These are phyloP conservation scores for Wickerhamomyces chambardii DNA, from an alignment of 805 yeast species.

Conservation along the genomic window DNA sequence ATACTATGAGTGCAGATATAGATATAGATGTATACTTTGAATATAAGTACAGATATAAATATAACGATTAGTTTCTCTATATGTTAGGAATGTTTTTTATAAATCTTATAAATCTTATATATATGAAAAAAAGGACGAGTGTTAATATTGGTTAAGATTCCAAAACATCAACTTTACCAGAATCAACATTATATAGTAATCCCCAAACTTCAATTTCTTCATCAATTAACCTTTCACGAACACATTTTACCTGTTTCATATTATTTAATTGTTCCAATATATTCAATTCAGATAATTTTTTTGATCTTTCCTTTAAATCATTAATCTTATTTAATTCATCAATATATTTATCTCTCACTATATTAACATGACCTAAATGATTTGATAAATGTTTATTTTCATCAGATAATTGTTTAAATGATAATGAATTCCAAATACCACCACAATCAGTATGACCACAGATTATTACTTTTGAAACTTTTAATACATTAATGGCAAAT, in stretches of 20 bases:
- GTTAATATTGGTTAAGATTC: slow-evolving; percentile 17
- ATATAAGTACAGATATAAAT: no score
- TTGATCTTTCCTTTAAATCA: slow-evolving; percentile 46
- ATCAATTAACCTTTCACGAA: slow-evolving; percentile 50
- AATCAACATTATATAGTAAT: slow-evolving; percentile 71
- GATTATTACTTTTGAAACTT: slow-evolving; percentile 72
- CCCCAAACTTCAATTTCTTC: slow-evolving; percentile 76
- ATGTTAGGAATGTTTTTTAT: no score
- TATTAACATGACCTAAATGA: slow-evolving; percentile 56
- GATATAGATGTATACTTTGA: no score
- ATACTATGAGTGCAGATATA: no score
- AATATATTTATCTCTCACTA: slow-evolving; percentile 54
- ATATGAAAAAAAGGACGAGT: no score
- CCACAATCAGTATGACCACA: slow-evolving; percentile 97
- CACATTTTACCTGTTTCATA: slow-evolving; percentile 45
- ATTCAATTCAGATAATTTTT: slow-evolving; percentile 65
- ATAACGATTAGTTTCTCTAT: no score
- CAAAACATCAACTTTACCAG: slow-evolving; percentile 50
- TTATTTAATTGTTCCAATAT: slow-evolving; percentile 65
- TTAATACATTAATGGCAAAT: slow-evolving; percentile 78
- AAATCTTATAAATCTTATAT: no score
- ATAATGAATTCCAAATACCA: slow-evolving; percentile 76
- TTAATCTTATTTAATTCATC: slow-evolving; percentile 37
- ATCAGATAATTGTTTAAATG: slow-evolving; percentile 55
- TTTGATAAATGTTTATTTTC: slow-evolving; percentile 26